A percentile compares a stretch with the other conserved stretches of the same genome.
Evolutionary conservation across 768 basidiomycete genomes (phyloP).

Genomic region (Calvatia gigantea): DNA sequence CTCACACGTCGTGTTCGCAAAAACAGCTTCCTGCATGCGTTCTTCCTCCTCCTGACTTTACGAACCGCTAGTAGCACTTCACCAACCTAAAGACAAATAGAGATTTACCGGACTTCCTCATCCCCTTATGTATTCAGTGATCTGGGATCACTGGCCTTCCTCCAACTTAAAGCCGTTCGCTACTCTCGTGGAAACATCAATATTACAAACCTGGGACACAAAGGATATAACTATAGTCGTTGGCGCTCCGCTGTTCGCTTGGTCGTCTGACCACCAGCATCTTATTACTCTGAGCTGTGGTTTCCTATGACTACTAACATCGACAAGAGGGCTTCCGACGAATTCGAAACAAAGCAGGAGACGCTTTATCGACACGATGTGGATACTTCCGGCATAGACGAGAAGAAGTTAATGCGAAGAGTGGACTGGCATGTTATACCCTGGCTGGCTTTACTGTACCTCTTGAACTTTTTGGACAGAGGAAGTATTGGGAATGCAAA

Average conservation of each 20-base stretch:
- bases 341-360: conserved; percentile 11
- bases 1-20: too few relatives aligned
- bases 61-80: too few relatives aligned
- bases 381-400: conserved; percentile 52
- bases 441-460: conserved; percentile 71
- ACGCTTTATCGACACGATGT: conserved; percentile 45
- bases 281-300: background rate
- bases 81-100: background rate
- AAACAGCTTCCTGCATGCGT: too few relatives aligned
- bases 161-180: conserved; percentile 1
- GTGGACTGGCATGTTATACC: conserved; percentile 70
- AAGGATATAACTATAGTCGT: background rate
- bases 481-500: conserved; percentile 74
- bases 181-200: conserved; percentile 1
- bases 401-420: conserved; percentile 51
- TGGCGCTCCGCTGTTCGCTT: background rate
- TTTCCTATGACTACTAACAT: background rate
- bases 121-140: conserved; percentile 1
- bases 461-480: conserved; percentile 68
- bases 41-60: too few relatives aligned
- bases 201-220: background rate
- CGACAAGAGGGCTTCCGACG: background rate
- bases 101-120: background rate
- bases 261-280: background rate
- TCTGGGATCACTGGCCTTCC: background rate